phyloP scores from a whole-genome alignment of 2,329 filamentous ascomycete genomes.

The Pyricularia grisea region DNA sequence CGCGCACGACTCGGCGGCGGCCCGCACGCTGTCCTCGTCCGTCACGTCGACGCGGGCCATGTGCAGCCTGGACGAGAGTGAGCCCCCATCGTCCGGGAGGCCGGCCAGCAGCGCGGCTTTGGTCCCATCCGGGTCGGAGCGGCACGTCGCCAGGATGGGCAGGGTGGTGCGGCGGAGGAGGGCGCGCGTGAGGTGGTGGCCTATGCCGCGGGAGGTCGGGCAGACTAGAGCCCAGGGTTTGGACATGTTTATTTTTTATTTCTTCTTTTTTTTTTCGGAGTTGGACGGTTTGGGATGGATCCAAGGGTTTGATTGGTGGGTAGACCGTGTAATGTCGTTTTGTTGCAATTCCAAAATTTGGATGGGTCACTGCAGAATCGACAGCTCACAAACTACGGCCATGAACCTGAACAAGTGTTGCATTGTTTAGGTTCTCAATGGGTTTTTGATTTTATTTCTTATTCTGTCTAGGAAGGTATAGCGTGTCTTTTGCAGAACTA shows the following conservation, averaged over 20 bases:
- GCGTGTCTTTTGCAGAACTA: neutral
- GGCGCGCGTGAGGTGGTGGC: constrained; percentile 36
- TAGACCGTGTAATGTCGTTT: neutral
- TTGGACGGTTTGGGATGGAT: neutral
- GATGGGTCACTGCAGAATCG: neutral
- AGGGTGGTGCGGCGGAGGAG: constrained; percentile 35
- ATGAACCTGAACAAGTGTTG: neutral
- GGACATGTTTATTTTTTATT: constrained; percentile 22
- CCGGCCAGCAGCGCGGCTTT: constrained; percentile 22
- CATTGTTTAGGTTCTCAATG: neutral
- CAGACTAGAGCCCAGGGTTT: constrained; percentile 40
- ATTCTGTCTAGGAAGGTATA: neutral
- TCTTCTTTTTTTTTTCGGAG: neutral
- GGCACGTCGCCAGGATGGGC: constrained; percentile 37
- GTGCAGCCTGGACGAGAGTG: constrained; percentile 23
- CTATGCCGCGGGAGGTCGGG: constrained; percentile 38
- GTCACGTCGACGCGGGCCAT: constrained; percentile 34
- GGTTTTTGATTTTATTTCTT: neutral
- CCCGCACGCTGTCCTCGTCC: constrained; percentile 53
- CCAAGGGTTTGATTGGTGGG: neutral
- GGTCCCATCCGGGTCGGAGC: constrained; percentile 23
- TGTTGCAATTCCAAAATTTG: neutral
- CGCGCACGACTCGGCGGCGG: constrained; percentile 41
- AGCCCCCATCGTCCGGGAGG: constrained; percentile 8
- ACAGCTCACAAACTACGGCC: neutral